Base-by-base conservation (phyloP, 805 yeast species). In the Metschnikowia koreensis region DNA sequence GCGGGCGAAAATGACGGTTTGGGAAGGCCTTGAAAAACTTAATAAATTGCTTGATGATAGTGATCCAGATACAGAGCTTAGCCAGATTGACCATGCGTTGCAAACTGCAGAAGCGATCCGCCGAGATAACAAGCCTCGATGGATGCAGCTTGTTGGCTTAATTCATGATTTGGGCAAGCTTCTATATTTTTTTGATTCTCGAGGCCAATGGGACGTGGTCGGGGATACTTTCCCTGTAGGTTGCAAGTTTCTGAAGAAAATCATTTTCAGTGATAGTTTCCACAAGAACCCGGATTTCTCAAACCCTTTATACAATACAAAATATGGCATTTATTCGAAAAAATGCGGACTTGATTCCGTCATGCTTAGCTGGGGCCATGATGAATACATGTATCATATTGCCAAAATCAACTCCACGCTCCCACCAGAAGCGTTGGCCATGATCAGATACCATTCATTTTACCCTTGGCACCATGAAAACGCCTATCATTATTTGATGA, bases 221-320 rank as follows among this genome's bases (percentile, higher is more conserved):
- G 91, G 91, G 6, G 91, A 85, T 62, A 85, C 90, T 2, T 85
- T 85, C 60, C 88, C 90, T 0, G 88, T 85, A 27, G 91, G 91
- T 2, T 85, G 91, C 64, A 76, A 76, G 52, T 84, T 76, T 60
- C 82, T 81, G 59, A 77, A 77, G 51, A 77, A 79, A 55, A 83
- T 81, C 45, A 84, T 85, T 12, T 81, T 80, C 57, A 78, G 83
- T 41, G 85, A 83, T 37, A 81, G 77, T 55, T 85, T 85, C 65
- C 73, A 76, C 50, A 66, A 70, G 22, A 85, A 85, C 63, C 86
- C 86, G 1, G 91, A 85, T 62, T 71, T 69, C 47, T 66, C 71
- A 22, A 85, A 84, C 59, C 89, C 89, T 6, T 71, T 85, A 38
- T 85, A 85, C 64, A 80, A 79, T 48, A 75, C 86, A 16, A 83